Evolutionary conservation across 108 stramenopile genomes (phyloP).

Genomic region (Stephanodiscus triporus): DNA sequence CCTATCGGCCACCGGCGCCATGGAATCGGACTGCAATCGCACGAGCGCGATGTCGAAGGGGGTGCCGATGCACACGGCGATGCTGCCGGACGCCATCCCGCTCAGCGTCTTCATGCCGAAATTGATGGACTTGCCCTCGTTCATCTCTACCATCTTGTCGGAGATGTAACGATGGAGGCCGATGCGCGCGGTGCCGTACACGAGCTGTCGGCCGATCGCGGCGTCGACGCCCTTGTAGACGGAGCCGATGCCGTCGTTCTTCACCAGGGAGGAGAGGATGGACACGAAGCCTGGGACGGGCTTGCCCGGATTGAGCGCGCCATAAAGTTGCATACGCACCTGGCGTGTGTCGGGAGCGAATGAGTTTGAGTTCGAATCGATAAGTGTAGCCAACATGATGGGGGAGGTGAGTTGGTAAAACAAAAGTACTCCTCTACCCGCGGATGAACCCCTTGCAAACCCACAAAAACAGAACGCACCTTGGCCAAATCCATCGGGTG

Average conservation of each 20-base stretch:
- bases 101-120: conserved; percentile 89
- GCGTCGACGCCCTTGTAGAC: conserved; percentile 96
- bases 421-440: background rate
- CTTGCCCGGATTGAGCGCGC: conserved; percentile 92
- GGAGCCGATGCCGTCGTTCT: conserved; percentile 72
- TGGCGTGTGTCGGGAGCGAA: background rate
- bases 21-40: conserved; percentile 94
- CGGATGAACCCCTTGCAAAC: background rate
- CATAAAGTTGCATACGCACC: conserved; percentile 92
- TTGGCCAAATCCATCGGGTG: conserved; percentile 98
- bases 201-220: conserved; percentile 95
- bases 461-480: conserved; percentile 29
- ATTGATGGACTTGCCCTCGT: conserved; percentile 85
- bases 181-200: conserved; percentile 99
- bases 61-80: conserved; percentile 97
- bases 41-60: conserved; percentile 98
- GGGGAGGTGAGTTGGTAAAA: background rate
- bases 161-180: conserved; percentile 96
- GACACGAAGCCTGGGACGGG: conserved; percentile 76
- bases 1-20: conserved; percentile 87
- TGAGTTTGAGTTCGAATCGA: background rate
- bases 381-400: background rate
- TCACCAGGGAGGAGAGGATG: conserved; percentile 79
- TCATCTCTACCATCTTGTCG: conserved; percentile 79
- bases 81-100: conserved; percentile 93